phyloP scores from a whole-genome alignment of 208 protist genomes.

The Wallacemonas sp. region DNA sequence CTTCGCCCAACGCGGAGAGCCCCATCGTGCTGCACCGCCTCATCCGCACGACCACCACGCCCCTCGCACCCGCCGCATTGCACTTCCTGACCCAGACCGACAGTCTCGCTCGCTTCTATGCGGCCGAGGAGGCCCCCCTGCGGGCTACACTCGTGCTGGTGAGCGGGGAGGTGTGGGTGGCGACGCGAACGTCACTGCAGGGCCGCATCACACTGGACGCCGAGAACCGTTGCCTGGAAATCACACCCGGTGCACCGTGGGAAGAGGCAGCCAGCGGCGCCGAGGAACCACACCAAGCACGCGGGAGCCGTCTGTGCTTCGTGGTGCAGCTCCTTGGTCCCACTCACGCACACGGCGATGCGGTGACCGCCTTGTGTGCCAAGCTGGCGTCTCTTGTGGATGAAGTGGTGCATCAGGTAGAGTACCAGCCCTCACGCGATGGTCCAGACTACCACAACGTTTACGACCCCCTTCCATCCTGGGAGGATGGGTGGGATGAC shows the following conservation, averaged over 20 bases:
- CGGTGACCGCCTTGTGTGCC: conserved; percentile 1
- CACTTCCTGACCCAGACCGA: conserved; percentile 29
- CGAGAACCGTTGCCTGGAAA: conserved; percentile 33
- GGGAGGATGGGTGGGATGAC: conserved; percentile 29
- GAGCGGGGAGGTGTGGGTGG: conserved; percentile 48
- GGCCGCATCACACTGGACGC: conserved; percentile 34
- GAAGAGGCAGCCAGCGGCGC: conserved; percentile 10
- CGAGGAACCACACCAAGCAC: neutral
- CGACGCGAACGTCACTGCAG: conserved; percentile 27
- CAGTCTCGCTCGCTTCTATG: conserved; percentile 31
- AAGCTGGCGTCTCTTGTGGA: conserved; percentile 5
- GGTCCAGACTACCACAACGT: conserved; percentile 15
- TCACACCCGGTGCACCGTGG: conserved; percentile 36
- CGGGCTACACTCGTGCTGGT: conserved; percentile 22
- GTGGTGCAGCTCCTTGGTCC: conserved; percentile 35
- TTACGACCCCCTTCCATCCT: conserved; percentile 30
- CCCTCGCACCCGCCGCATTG: conserved; percentile 33
- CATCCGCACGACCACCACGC: conserved; percentile 9
- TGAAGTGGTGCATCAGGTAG: conserved; percentile 21
- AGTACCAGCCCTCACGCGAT: conserved; percentile 25
- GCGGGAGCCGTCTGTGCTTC: conserved; percentile 12
- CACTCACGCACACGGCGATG: conserved; percentile 8
- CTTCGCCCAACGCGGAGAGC: neutral
- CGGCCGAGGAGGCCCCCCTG: conserved; percentile 6
- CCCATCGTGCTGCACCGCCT: neutral